phyloP scores from a whole-genome alignment of 2,329 filamentous ascomycete genomes.

The Zelopaecilomyces penicillatus region DNA sequence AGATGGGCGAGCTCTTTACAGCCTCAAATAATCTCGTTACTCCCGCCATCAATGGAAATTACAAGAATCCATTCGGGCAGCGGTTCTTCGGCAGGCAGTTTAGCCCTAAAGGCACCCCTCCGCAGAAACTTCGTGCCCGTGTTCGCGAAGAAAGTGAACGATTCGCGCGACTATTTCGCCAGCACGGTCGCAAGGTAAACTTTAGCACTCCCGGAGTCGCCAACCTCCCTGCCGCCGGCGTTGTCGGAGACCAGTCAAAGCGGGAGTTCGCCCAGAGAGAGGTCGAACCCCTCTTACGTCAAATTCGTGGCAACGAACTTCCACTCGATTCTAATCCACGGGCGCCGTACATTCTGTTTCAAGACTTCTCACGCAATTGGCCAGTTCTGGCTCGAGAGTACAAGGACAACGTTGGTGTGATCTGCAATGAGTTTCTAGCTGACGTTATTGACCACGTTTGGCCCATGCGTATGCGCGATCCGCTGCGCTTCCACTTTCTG shows the following conservation, averaged over 20 bases:
- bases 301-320: slow-evolving; percentile 44
- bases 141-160: slow-evolving; percentile 44
- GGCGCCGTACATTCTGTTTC: slow-evolving; percentile 46
- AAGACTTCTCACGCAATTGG: slow-evolving; percentile 45
- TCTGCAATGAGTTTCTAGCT: slow-evolving; percentile 45
- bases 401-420: slow-evolving; percentile 45
- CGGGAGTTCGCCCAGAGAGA: slow-evolving; percentile 39
- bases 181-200: slow-evolving; percentile 40
- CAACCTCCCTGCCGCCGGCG: slow-evolving; percentile 21
- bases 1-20: slow-evolving; percentile 45
- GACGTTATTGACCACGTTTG: slow-evolving; percentile 43
- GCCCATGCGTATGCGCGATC: slow-evolving; percentile 43
- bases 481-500: slow-evolving; percentile 39
- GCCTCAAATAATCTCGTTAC: slow-evolving; percentile 45
- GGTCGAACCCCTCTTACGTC: slow-evolving; percentile 40
- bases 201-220: slow-evolving; percentile 24
- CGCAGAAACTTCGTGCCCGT: slow-evolving; percentile 42
- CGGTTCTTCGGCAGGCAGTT: slow-evolving; percentile 43
- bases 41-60: slow-evolving; percentile 45
- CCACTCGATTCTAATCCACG: slow-evolving; percentile 45
- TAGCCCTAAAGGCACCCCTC: slow-evolving; percentile 40
- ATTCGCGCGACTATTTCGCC: slow-evolving; percentile 39
- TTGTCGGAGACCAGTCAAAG: slow-evolving; percentile 31
- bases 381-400: slow-evolving; percentile 43
- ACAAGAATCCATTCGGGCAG: slow-evolving; percentile 46